Evolutionary conservation across 2,329 filamentous ascomycete genomes (phyloP), one percentile per base, ranked within the genome.

Genomic region (Microdochium trichocladiopsis): DNA sequence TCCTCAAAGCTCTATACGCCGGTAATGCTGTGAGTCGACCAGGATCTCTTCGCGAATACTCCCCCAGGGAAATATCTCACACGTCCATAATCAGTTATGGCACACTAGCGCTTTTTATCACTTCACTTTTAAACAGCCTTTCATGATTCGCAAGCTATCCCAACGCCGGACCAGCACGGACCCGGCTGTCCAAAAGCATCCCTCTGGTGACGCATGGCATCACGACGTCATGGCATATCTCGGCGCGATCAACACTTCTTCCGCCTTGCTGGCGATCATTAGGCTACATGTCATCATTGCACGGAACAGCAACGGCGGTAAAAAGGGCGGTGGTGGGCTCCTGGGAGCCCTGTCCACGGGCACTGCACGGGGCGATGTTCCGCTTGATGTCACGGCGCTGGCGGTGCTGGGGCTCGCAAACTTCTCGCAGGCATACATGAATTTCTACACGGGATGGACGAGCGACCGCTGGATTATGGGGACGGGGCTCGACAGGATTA

Each of bases 401-500:
- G 24, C 55, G 6, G 60, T 63, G 25, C 56, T 62, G 10, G 58
- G 60, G 1, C 21, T 59, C 6, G 61, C 54, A 10, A 63, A 63
- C 53, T 56, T 54, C 47, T 63, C 60, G 12, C 61, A 63, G 58
- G 60, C 59, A 10, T 51, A 54, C 41, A 51, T 60, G 25, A 63
- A 63, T 50, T 63, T 63, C 43, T 37, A 48, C 4, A 47, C 51
- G 23, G 57, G 51, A 16, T 47, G 53, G 8, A 25, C 47, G 16
- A 52, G 33, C 2, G 55, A 59, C 16, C 51, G 61, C 14, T 63
- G 58, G 60, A 61, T 63, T 45, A 62, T 63, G 58, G 61, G 60
- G 43, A 63, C 55, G 41, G 61, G 61, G 6, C 52, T 61, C 2
- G 61, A 62, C 28, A 48, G 53, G 6, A 62, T 62, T 43, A 61